Evolutionary conservation across 2,329 filamentous ascomycete species (phyloP), one percentile per base, ranked within the genome.

Genomic region (Coccinonectria pachysandricola): DNA sequence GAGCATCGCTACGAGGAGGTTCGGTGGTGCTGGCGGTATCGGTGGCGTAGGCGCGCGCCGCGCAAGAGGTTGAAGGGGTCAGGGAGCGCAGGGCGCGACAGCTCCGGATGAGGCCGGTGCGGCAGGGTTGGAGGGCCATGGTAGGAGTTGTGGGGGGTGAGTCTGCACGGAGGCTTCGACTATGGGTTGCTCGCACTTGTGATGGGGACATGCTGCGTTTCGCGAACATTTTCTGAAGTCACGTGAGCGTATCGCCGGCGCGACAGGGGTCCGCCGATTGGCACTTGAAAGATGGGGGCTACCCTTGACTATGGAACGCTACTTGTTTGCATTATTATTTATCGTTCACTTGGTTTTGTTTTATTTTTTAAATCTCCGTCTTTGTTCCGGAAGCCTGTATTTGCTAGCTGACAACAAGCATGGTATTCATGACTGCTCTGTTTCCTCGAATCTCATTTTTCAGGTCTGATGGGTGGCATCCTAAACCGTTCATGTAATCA

Each of bases 41-140:
- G 39, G 47, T 49, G 32, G 45, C 27, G 42, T 49, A 52, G 28
- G 47, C 31, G 38, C 48, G 50, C n/a, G n/a, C n/a, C n/a, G n/a
- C n/a, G n/a, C n/a, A n/a, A n/a, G n/a, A n/a, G 21, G 45, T 30
- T 28, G 37, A 40, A 13, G 46, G 38, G 16, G 32, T 23, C 5
- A 50, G 20, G 23, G 30, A 23, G 18, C 45, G 46, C 9, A 37
- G 26, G 23, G 34, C 36, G 28, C 37, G 45, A 18, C 41, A 39
- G 15, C 42, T 45, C 26, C 48, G 36, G 15, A 34, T 29, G 14
- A 57, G 38, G 30, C 37, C 34, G 17, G 48, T 34, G 27, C 53
- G 53, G 35, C 48, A 52, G 21, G 45, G 42, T 42, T 47, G 53
- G 12, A 55, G 47, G 19, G 49, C 43, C 53, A 55, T 56, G 39